A percentile compares a stretch with the other conserved stretches of the same genome.
Evolutionary conservation across 2,329 filamentous ascomycete genomes (phyloP).

Genomic region (Verticillium klebahnii): DNA sequence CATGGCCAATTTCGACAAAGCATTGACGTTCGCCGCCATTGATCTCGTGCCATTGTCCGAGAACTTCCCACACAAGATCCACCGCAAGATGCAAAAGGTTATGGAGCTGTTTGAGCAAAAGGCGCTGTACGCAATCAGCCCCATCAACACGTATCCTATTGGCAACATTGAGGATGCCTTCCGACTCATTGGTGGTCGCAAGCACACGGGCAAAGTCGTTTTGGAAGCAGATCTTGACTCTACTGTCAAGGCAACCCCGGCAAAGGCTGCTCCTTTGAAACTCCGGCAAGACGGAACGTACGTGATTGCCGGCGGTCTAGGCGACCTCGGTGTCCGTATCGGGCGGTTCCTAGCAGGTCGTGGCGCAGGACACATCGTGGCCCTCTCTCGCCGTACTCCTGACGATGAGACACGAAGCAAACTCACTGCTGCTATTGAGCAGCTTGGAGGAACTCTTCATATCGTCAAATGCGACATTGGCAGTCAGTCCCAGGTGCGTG

Average conservation of each 20-base stretch:
- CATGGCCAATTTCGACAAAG: slow-evolving; percentile 2
- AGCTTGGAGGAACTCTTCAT: slow-evolving; percentile 13
- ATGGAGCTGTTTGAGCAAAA: neutral
- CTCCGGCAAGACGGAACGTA: slow-evolving; percentile 15
- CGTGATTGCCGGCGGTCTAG: slow-evolving; percentile 27
- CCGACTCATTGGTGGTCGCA: slow-evolving; percentile 31
- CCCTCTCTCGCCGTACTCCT: too few relatives aligned
- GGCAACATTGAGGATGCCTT: slow-evolving; percentile 27
- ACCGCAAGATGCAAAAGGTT: too few relatives aligned
- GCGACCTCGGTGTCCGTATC: slow-evolving; percentile 19
- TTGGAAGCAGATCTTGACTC: slow-evolving; percentile 1
- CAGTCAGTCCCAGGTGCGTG: slow-evolving; percentile 7
- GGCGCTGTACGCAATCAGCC: neutral
- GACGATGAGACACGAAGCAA: too few relatives aligned
- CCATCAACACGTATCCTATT: slow-evolving; percentile 6
- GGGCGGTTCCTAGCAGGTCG: too few relatives aligned
- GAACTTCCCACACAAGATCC: too few relatives aligned
- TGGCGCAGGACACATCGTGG: too few relatives aligned
- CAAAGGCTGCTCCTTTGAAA: slow-evolving; percentile 10
- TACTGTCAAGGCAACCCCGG: slow-evolving; percentile 12
- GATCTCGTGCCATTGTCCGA: slow-evolving; percentile 6
- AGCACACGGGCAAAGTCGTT: slow-evolving; percentile 37
- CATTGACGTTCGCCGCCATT: neutral
- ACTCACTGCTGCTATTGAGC: neutral
- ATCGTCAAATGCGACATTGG: slow-evolving; percentile 29